Base-by-base conservation (phyloP, 345 rosid genomes). In the Orychophragmus violaceus region DNA sequence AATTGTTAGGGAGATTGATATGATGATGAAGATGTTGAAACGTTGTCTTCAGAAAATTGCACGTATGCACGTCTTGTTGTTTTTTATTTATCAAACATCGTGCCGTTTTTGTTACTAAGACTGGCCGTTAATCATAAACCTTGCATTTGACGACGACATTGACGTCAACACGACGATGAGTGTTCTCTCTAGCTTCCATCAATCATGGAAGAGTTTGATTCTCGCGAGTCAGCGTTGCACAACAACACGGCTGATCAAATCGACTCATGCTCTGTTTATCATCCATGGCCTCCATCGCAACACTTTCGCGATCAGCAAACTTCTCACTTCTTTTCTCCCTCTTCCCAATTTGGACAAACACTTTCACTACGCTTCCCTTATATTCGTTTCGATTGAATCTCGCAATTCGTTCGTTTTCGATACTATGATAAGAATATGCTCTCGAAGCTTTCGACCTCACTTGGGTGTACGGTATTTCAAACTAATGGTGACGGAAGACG, bases 381-480 rank as follows among this genome's bases (percentile, higher is more conserved):
- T 85, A 13, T 81, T 85, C 16, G 25, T 75, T 19, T 78, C 76
- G 1, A 67, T 78, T 3, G 58, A 76, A 5, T 24, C 27, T 3
- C 75, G 74, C 2, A 81, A 80, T 25, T 41, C 68, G 0, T 80
- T 75, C 44, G 76, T 82, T 44, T 85, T 71, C 35, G 82, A 83
- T 30, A 76, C 84, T 16, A 78, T 85, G 58, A 83, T 85, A 13
- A 69, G 83, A 78, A 78, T 81, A 0, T 82, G 77, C 71, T 78
- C 82, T 0, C 62, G 80, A 0, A 80, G 70, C 25, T 76, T 75
- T 7, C 50, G 23, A 0, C 82, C 87, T 48, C 78, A 75, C 25
- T 53, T 75, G 42, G 76, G 79, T 48, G 45, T 83, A 9, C 74
- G 66, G 6, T 82, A 78, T 57, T 82, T 85, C 62, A 36, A 42